phyloP scores from a whole-genome alignment of 1,139 yeast species.

The Nakaseomyces glabratus region DNA sequence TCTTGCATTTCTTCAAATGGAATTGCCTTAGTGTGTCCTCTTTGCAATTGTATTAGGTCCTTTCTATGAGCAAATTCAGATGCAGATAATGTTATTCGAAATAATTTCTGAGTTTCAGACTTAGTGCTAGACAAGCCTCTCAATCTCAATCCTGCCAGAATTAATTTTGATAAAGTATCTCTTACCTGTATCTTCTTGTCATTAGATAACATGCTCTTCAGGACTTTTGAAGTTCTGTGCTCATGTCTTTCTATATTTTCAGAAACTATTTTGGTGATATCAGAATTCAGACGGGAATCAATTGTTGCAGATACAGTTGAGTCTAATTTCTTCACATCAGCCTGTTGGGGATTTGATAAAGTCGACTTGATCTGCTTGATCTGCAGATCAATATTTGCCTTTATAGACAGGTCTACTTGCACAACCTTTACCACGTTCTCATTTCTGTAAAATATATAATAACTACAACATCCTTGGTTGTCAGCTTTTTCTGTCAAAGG shows the following conservation, averaged over 20 bases:
- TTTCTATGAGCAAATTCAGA: conserved; percentile 28
- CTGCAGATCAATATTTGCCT: conserved; percentile 9
- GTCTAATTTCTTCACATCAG: not conserved
- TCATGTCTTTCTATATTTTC: conserved; percentile 15
- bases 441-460: conserved; percentile 9
- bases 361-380: conserved; percentile 7
- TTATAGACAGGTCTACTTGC: conserved; percentile 6
- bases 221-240: conserved; percentile 7
- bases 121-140: conserved; percentile 26
- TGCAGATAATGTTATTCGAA: conserved; percentile 27
- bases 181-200: conserved; percentile 22
- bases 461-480: conserved; percentile 3
- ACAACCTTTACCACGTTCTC: conserved; percentile 8
- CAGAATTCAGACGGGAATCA: conserved; percentile 7
- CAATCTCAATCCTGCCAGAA: conserved; percentile 27
- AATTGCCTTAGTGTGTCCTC: conserved; percentile 12
- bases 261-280: conserved; percentile 18
- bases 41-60: conserved; percentile 14
- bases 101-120: conserved; percentile 23
- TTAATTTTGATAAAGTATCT: conserved; percentile 25
- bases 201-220: conserved; percentile 10
- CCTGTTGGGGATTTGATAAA: not conserved
- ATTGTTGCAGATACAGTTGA: not conserved
- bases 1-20: conserved; percentile 24
- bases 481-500: not conserved